Percentiles rank a stretch among this genome's conserved stretches.
Conservation (phyloP, 345 rosid genomes). For the Garcia nutans region DNA sequence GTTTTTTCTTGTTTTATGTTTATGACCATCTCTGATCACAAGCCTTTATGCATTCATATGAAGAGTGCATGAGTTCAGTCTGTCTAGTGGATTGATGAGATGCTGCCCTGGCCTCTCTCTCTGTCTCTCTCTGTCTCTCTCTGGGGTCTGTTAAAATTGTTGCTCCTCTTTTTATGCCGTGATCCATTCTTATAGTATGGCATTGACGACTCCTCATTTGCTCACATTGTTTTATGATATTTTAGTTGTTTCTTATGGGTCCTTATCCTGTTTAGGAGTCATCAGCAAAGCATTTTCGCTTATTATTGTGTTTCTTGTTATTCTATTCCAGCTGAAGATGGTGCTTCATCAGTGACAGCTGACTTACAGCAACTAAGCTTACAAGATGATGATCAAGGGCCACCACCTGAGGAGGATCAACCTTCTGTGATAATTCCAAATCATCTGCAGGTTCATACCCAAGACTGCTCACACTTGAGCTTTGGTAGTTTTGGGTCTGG, state of each 20-base stretch:
- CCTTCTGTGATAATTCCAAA: conserved; percentile 88
- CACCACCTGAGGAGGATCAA: conserved; percentile 54
- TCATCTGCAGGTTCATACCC: conserved; percentile 81
- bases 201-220: not conserved
- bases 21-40: not conserved
- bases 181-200: not conserved
- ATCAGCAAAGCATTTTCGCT: not conserved
- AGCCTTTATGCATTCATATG: not conserved
- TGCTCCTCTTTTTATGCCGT: not conserved
- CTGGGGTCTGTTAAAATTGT: not conserved
- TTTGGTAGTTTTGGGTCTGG: conserved; percentile 93
- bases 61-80: not conserved
- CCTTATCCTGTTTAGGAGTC: conserved; percentile 8
- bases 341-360: conserved; percentile 47
- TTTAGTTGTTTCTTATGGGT: not conserved
- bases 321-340: conserved; percentile 60
- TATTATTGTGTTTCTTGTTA: conserved; percentile 5
- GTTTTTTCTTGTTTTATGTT: not conserved
- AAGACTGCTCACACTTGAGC: conserved; percentile 87
- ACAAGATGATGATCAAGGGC: conserved; percentile 53
- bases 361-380: conserved; percentile 56
- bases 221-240: not conserved
- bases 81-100: not conserved
- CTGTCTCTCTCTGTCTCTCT: not conserved
- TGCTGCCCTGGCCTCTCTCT: not conserved